These are phyloP conservation scores for Pseudomicrostroma phylloplanum DNA, from an alignment of 1,284 basidiomycete genomes.

Conservation along the genomic window DNA sequence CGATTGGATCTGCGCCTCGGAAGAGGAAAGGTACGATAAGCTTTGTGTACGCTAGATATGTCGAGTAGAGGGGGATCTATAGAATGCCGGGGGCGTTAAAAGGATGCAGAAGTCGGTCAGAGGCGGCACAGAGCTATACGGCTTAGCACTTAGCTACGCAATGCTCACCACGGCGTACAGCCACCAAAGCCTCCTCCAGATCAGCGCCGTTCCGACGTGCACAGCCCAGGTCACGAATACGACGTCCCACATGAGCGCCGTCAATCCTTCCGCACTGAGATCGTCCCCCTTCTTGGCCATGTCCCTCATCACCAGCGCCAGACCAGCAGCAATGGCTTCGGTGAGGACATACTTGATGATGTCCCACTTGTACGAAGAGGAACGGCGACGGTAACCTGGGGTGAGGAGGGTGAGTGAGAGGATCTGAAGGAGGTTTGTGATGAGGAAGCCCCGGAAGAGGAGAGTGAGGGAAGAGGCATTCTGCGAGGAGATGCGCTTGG, in stretches of 20 bases:
- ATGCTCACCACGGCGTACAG: conserved; percentile 45
- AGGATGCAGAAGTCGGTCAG: background rate
- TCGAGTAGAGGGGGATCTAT: conserved; percentile 50
- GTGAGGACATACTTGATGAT: conserved; percentile 35
- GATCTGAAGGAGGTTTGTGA: conserved; percentile 39
- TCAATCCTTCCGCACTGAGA: conserved; percentile 44
- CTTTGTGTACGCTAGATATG: conserved; percentile 40
- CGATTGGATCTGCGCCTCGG: conserved; percentile 29
- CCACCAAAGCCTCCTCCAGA: conserved; percentile 44
- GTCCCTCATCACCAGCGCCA: conserved; percentile 38
- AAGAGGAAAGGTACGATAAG: conserved; percentile 44
- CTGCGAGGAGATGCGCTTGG: conserved; percentile 31
- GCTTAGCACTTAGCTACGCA: background rate
- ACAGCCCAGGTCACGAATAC: conserved; percentile 52
- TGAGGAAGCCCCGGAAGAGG: conserved; percentile 38
- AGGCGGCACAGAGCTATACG: background rate
- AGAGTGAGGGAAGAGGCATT: conserved; percentile 33
- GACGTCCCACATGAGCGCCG: conserved; percentile 51
- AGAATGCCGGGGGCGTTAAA: background rate
- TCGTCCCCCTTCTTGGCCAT: conserved; percentile 49
- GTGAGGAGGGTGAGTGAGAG: conserved; percentile 28
- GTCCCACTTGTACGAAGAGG: conserved; percentile 9
- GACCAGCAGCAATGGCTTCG: conserved; percentile 37
- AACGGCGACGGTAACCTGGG: conserved; percentile 15
- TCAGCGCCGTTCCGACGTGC: conserved; percentile 44